phyloP scores from a whole-genome alignment of 257 asterid species.

The Solanum peruvianum region DNA sequence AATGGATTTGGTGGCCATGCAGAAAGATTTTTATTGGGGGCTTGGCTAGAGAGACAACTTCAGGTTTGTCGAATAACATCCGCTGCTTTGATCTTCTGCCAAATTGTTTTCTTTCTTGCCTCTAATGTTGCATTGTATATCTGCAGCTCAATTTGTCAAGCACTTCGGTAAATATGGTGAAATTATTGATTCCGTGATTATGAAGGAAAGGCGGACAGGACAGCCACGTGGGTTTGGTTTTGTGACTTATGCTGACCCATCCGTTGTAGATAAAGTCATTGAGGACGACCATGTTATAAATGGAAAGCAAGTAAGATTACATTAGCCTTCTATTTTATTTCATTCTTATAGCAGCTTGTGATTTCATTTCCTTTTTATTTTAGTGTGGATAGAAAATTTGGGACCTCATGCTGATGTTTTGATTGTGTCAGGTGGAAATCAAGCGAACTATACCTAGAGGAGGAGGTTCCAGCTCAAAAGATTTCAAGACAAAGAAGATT shows the following conservation, averaged over 20 bases:
- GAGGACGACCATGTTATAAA: conserved; percentile 41
- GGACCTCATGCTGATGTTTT: background rate
- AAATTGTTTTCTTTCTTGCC: background rate
- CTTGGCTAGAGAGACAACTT: conserved; percentile 49
- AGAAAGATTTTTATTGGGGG: conserved; percentile 57
- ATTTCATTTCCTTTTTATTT: background rate
- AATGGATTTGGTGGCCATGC: conserved; percentile 3
- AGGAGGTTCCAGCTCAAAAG: conserved; percentile 22
- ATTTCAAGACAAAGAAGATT: conserved; percentile 51
- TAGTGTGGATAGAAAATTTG: background rate
- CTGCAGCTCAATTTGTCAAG: conserved; percentile 30
- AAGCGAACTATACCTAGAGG: conserved; percentile 64
- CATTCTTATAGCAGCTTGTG: background rate
- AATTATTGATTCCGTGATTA: conserved; percentile 51
- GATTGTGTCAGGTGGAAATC: conserved; percentile 40
- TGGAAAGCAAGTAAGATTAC: conserved; percentile 43
- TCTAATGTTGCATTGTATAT: background rate
- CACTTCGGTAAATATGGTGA: conserved; percentile 53
- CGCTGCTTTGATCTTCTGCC: background rate
- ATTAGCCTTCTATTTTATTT: background rate
- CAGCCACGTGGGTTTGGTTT: conserved; percentile 59
- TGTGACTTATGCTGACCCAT: conserved; percentile 43
- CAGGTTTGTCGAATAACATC: conserved; percentile 16
- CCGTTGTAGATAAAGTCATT: conserved; percentile 42
- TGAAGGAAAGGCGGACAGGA: conserved; percentile 48